Evolutionary conservation across 345 rosid genomes (phyloP).

Genomic region (Brassica incana): DNA sequence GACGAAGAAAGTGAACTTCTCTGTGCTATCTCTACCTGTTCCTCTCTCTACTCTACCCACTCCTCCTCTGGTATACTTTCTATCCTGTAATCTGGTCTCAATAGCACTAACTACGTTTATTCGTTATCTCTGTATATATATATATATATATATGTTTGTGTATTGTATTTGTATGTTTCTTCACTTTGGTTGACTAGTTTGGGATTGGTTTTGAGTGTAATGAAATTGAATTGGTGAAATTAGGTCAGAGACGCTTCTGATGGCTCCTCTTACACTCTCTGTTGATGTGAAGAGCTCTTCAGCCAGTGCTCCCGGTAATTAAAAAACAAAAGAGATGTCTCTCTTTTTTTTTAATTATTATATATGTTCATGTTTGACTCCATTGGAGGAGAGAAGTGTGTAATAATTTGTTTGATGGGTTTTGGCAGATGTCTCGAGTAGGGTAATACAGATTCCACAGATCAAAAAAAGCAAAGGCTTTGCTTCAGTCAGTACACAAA

Average conservation of each 20-base stretch:
- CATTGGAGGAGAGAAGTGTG: background rate
- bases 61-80: background rate
- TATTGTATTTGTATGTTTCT: background rate
- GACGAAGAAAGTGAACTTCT: constrained; percentile 23
- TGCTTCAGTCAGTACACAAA: background rate
- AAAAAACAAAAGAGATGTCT: background rate
- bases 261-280: constrained; percentile 45
- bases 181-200: constrained; percentile 19
- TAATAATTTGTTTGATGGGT: background rate
- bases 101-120: background rate
- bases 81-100: constrained; percentile 6
- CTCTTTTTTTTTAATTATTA: background rate
- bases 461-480: background rate
- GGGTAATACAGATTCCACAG: background rate
- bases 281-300: constrained; percentile 39
- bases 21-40: background rate
- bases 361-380: background rate
- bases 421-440: background rate
- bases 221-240: constrained; percentile 23
- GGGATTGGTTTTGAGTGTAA: background rate
- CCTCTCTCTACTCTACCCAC: background rate
- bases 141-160: background rate
- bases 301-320: constrained; percentile 26
- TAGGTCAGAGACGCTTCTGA: constrained; percentile 26
- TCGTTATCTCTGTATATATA: background rate